These are phyloP conservation scores for Aspergillus glaucus DNA, from an alignment of 2,329 filamentous ascomycete genomes.

Conservation along the genomic window DNA sequence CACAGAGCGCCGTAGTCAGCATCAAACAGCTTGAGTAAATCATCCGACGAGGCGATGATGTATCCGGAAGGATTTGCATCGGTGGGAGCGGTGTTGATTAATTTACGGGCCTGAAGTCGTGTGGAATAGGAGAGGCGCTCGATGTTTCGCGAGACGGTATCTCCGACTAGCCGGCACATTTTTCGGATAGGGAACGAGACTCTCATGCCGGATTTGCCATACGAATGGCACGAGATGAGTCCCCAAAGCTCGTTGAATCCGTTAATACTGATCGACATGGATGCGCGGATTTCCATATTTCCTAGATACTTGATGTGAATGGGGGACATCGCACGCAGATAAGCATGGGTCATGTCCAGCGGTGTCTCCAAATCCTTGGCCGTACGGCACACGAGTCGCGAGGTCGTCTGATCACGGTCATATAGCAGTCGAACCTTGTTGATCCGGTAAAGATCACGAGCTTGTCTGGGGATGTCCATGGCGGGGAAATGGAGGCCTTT, in stretches of 20 bases:
- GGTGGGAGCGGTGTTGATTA: conserved; percentile 81
- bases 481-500: conserved; percentile 85
- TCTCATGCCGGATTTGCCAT: conserved; percentile 77
- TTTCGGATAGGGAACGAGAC: conserved; percentile 87
- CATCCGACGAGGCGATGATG: conserved; percentile 82
- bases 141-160: conserved; percentile 79
- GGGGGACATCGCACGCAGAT: conserved; percentile 75
- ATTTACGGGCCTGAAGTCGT: conserved; percentile 73
- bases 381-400: conserved; percentile 69
- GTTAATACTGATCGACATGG: conserved; percentile 91
- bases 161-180: conserved; percentile 82
- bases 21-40: conserved; percentile 75
- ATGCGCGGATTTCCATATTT: conserved; percentile 88
- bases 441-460: conserved; percentile 83
- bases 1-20: conserved; percentile 81
- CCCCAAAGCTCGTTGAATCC: conserved; percentile 83
- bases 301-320: conserved; percentile 80
- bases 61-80: conserved; percentile 80
- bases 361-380: conserved; percentile 62
- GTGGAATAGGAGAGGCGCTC: conserved; percentile 82
- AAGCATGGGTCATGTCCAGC: conserved; percentile 76
- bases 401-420: conserved; percentile 72
- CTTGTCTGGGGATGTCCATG: conserved; percentile 75
- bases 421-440: conserved; percentile 87
- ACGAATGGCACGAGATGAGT: conserved; percentile 77